Conservation (phyloP, 768 basidiomycete genomes). For the Hypholoma sublateritium region DNA sequence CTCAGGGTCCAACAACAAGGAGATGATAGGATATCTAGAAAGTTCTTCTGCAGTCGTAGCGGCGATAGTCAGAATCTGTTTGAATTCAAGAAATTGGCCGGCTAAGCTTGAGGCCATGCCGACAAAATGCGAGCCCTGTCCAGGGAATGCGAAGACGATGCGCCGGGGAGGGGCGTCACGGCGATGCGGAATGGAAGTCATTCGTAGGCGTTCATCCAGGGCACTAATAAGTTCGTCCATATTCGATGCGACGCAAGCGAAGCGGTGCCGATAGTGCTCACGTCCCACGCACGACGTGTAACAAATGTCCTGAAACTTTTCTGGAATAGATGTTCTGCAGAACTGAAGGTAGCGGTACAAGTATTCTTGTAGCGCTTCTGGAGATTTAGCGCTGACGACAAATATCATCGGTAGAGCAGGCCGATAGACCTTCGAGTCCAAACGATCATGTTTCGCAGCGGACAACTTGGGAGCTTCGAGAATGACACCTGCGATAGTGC, state of each 20-base stretch:
- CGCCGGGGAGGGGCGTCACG: background rate
- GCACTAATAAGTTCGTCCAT: conserved; percentile 21
- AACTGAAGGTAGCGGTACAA: conserved; percentile 24
- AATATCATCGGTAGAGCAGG: conserved; percentile 11
- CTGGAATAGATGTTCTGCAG: conserved; percentile 8
- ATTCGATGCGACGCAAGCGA: conserved; percentile 21
- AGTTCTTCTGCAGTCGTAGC: conserved; percentile 13
- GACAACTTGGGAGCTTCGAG: conserved; percentile 15
- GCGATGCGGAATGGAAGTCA: background rate
- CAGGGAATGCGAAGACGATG: conserved; percentile 29
- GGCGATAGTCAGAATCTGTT: conserved; percentile 11
- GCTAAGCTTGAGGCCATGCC: conserved; percentile 27
- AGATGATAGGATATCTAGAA: conserved; percentile 19
- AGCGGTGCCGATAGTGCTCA: conserved; percentile 28
- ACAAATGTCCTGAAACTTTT: conserved; percentile 23
- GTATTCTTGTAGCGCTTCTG: conserved; percentile 19
- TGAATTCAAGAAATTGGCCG: conserved; percentile 17
- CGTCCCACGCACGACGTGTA: conserved; percentile 30
- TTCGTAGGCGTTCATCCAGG: conserved; percentile 9
- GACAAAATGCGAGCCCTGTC: conserved; percentile 29
- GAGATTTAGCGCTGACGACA: conserved; percentile 28
- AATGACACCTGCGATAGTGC: conserved; percentile 27
- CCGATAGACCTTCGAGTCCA: no score
- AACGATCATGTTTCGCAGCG: background rate
- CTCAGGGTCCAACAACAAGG: conserved; percentile 18